These are phyloP conservation scores for Leptodontidium sp. DNA, from an alignment of 2,329 filamentous ascomycete species.

Conservation along the genomic window DNA sequence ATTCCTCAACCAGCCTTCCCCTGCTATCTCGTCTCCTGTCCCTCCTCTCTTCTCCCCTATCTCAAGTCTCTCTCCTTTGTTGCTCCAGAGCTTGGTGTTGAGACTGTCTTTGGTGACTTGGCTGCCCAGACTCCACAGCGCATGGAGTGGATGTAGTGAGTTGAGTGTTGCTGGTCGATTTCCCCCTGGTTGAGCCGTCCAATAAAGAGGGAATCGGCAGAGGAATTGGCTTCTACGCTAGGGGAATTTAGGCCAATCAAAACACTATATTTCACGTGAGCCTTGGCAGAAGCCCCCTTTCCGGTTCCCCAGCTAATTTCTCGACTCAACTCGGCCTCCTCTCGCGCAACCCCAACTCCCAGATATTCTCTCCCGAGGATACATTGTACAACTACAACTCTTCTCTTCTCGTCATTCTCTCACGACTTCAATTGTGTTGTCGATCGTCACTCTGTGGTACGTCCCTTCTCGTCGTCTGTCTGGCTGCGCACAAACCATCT, in stretches of 20 bases:
- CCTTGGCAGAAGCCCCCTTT: not conserved
- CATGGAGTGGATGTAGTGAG: not conserved
- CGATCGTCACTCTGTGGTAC: slow-evolving; percentile 25
- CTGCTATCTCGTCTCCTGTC: not conserved
- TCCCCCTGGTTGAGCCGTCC: slow-evolving; percentile 13
- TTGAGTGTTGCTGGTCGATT: not conserved
- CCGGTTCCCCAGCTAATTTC: slow-evolving; percentile 14
- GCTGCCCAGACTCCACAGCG: not conserved
- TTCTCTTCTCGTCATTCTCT: slow-evolving; percentile 21
- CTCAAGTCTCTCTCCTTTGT: not conserved
- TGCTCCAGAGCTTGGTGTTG: too few species aligned
- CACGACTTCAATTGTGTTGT: slow-evolving; percentile 25
- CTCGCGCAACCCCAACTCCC: not conserved
- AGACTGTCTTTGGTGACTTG: too few species aligned
- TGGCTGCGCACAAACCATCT: slow-evolving; percentile 28
- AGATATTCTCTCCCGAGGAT: not conserved
- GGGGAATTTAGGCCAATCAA: not conserved
- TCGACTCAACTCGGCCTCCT: not conserved
- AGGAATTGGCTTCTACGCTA: not conserved
- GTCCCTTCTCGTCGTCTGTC: slow-evolving; percentile 15
- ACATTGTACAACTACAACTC: not conserved
- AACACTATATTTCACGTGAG: not conserved
- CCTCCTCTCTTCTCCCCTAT: not conserved
- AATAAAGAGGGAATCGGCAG: slow-evolving; percentile 16
- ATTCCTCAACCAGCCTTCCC: not conserved